A percentile compares a stretch with the other conserved stretches of the same genome.
phyloP scores from a whole-genome alignment of 192 early-diverging fungal genomes.

The Kickxella alabastrina region DNA sequence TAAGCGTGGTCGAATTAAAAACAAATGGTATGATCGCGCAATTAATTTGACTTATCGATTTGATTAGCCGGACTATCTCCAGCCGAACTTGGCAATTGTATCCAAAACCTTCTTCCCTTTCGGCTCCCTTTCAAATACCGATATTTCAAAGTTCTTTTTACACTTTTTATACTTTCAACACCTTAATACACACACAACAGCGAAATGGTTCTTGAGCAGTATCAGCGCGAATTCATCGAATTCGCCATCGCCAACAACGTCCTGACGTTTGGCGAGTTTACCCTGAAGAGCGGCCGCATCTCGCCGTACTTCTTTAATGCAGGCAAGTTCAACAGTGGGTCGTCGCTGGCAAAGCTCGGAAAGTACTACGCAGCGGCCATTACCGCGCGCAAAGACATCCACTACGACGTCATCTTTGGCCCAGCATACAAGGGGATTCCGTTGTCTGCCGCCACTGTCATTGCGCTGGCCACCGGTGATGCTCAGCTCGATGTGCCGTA shows the following conservation, averaged over 20 bases:
- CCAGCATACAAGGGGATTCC: conserved; percentile 99
- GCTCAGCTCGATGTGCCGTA: conserved; percentile 71
- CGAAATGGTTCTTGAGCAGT: conserved; percentile 52
- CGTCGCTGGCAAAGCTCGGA: conserved; percentile 76
- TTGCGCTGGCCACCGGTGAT: conserved; percentile 61
- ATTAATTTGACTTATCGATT: no score
- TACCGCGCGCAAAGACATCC: conserved; percentile 55
- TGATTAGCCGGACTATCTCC: no score
- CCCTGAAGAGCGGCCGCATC: conserved; percentile 90
- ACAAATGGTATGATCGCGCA: no score
- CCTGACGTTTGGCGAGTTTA: conserved; percentile 89
- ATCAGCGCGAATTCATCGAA: conserved; percentile 92
- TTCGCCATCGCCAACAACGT: conserved; percentile 84
- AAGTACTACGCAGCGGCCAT: conserved; percentile 88
- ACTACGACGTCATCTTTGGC: conserved; percentile 90
- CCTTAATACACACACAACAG: no score
- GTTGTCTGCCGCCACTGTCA: conserved; percentile 75
- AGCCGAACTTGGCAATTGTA: no score
- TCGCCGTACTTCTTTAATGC: conserved; percentile 99
- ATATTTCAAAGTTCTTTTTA: no score
- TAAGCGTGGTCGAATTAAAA: no score
- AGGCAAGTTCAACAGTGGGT: conserved; percentile 92
- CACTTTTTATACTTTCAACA: no score
- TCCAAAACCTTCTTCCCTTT: no score
- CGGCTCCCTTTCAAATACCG: no score